Evolutionary conservation across 441 rosid genomes (phyloP).

Genomic region (Kokia cookei): DNA sequence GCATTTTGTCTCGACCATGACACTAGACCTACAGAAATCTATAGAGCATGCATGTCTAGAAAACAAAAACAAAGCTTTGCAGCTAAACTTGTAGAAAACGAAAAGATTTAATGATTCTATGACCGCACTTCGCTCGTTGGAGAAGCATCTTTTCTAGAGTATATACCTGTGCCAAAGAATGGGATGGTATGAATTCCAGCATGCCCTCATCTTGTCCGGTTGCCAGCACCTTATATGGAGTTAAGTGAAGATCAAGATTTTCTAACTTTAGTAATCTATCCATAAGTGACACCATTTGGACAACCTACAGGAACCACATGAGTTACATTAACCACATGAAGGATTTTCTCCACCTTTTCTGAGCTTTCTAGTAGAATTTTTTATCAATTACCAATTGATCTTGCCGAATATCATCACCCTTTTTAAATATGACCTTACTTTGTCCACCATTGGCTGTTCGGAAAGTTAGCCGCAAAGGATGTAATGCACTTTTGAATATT

Average conservation of each 20-base stretch:
- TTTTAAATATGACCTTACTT: slow-evolving; percentile 85
- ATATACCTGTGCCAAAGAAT: slow-evolving; percentile 87
- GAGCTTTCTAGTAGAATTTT: slow-evolving; percentile 3
- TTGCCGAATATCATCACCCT: slow-evolving; percentile 98
- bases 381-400: slow-evolving; percentile 78
- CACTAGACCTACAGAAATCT: neutral
- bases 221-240: slow-evolving; percentile 96
- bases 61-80: neutral
- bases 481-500: slow-evolving; percentile 86
- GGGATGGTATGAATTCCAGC: slow-evolving; percentile 96
- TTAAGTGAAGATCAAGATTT: slow-evolving; percentile 86
- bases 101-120: neutral
- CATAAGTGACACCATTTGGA: slow-evolving; percentile 99
- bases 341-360: neutral
- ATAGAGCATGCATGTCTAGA: neutral
- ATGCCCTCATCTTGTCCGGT: slow-evolving; percentile 99
- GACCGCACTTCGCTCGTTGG: neutral
- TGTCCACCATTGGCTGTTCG: slow-evolving; percentile 73
- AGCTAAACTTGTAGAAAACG: neutral
- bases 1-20: neutral
- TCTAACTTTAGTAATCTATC: slow-evolving; percentile 95
- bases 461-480: slow-evolving; percentile 88
- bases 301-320: slow-evolving; percentile 52
- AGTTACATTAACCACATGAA: slow-evolving; percentile 9
- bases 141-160: slow-evolving; percentile 6